Percentiles rank a stretch among this genome's conserved stretches.
These are phyloP conservation scores for Termitomyces sp. DNA, from an alignment of 768 basidiomycete genomes.

Conservation along the genomic window DNA sequence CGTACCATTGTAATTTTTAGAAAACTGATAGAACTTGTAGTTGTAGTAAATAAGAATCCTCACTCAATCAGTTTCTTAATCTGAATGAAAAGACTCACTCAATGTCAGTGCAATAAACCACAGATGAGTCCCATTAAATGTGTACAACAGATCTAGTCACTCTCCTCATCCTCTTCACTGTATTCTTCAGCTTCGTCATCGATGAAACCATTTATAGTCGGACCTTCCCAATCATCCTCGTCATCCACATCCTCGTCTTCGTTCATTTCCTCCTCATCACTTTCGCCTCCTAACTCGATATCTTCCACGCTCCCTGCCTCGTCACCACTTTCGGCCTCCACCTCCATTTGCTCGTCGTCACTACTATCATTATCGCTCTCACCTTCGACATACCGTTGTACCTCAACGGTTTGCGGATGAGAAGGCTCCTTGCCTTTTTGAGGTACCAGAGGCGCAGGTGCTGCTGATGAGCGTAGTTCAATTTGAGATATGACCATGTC, in stretches of 20 bases:
- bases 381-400: constrained; percentile 69
- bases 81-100: too few relatives aligned
- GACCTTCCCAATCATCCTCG: constrained; percentile 38
- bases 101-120: not conserved
- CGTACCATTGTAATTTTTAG: too few relatives aligned
- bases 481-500: constrained; percentile 95
- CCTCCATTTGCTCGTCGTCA: constrained; percentile 47
- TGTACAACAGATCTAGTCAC: constrained; percentile 31
- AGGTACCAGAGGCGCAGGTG: constrained; percentile 48
- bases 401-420: constrained; percentile 27
- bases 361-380: constrained; percentile 59
- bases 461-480: constrained; percentile 75
- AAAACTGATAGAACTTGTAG: not conserved
- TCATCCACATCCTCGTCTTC: constrained; percentile 36
- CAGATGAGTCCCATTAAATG: not conserved
- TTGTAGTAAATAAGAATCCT: too few relatives aligned
- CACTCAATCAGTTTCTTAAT: too few relatives aligned
- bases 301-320: constrained; percentile 77
- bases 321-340: constrained; percentile 58
- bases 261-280: constrained; percentile 38
- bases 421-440: constrained; percentile 29
- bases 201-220: constrained; percentile 43
- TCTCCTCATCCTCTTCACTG: constrained; percentile 43
- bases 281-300: constrained; percentile 64
- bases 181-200: constrained; percentile 56